Evolutionary conservation across 345 rosid species (phyloP).

Genomic region (Abelmoschus esculentus): DNA sequence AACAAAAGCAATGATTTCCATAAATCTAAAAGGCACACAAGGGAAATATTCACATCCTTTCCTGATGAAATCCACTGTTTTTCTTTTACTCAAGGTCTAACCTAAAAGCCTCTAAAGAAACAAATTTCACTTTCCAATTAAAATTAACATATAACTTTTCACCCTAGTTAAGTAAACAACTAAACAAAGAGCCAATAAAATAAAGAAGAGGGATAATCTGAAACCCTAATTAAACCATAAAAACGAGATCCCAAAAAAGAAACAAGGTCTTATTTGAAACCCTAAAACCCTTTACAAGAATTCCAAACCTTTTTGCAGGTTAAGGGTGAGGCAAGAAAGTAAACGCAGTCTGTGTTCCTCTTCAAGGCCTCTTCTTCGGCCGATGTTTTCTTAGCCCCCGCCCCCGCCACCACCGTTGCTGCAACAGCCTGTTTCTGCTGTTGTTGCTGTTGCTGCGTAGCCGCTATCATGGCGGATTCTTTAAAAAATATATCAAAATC

Average conservation of each 20-base stretch:
- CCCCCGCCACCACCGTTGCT: constrained; percentile 14
- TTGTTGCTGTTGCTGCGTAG: constrained; percentile 15
- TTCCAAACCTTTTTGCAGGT: constrained; percentile 86
- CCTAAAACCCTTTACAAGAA: neutral
- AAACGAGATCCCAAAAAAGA: constrained; percentile 1
- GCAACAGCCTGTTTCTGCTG: constrained; percentile 5
- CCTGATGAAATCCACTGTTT: neutral
- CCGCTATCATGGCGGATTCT: constrained; percentile 47
- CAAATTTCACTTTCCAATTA: neutral
- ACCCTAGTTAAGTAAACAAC: neutral
- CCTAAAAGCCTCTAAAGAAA: neutral
- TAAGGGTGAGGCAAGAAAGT: constrained; percentile 89
- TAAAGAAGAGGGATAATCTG: constrained; percentile 12
- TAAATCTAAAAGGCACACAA: neutral
- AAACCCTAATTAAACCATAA: constrained; percentile 27
- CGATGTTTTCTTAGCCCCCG: constrained; percentile 19
- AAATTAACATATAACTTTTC: neutral
- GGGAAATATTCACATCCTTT: neutral
- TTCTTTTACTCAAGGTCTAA: constrained; percentile 7
- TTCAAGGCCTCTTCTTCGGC: constrained; percentile 79
- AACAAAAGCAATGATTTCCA: neutral
- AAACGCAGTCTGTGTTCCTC: constrained; percentile 91
- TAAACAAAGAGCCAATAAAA: constrained; percentile 7
- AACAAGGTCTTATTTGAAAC: constrained; percentile 9
- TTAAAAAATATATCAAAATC: neutral